Evolutionary conservation across 805 yeast species (phyloP).

Genomic region (Saccharomyces jurei): DNA sequence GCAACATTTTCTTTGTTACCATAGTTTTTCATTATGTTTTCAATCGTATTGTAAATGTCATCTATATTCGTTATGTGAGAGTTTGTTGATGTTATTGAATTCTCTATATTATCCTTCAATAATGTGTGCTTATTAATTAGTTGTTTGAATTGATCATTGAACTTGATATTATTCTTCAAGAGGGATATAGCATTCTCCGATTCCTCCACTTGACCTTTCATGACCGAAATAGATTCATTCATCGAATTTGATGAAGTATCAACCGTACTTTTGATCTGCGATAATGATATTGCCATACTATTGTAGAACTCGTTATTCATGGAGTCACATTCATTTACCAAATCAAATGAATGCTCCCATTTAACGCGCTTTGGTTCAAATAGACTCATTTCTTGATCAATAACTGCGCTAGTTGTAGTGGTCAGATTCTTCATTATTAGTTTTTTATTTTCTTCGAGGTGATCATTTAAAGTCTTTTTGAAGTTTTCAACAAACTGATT

Average conservation of each 20-base stretch:
- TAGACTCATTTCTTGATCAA: slow-evolving; percentile 23
- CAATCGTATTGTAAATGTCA: slow-evolving; percentile 1
- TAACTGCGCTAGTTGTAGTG: slow-evolving; percentile 22
- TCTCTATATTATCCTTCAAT: slow-evolving; percentile 8
- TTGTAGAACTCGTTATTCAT: slow-evolving; percentile 19
- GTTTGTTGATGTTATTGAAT: slow-evolving; percentile 2
- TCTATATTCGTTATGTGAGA: not conserved
- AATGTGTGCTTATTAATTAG: slow-evolving; percentile 13
- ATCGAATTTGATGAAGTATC: slow-evolving; percentile 12
- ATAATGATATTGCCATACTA: slow-evolving; percentile 13
- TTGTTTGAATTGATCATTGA: slow-evolving; percentile 14
- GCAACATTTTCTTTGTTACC: not conserved
- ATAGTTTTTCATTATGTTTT: not conserved
- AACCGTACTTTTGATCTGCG: slow-evolving; percentile 14
- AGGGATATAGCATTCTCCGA: slow-evolving; percentile 8
- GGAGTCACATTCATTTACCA: slow-evolving; percentile 29
- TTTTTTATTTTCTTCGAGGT: slow-evolving; percentile 19
- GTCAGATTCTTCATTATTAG: slow-evolving; percentile 21
- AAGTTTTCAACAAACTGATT: slow-evolving; percentile 15
- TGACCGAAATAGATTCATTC: slow-evolving; percentile 11
- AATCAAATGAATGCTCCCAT: slow-evolving; percentile 26
- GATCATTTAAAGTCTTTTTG: slow-evolving; percentile 17
- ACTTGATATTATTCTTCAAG: slow-evolving; percentile 7
- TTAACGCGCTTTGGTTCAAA: slow-evolving; percentile 24
- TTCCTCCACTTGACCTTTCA: slow-evolving; percentile 13